Evolutionary conservation across 1,139 yeast species (phyloP), one percentile per base, ranked within the genome.

Genomic region (Saccharomyces hybrid): DNA sequence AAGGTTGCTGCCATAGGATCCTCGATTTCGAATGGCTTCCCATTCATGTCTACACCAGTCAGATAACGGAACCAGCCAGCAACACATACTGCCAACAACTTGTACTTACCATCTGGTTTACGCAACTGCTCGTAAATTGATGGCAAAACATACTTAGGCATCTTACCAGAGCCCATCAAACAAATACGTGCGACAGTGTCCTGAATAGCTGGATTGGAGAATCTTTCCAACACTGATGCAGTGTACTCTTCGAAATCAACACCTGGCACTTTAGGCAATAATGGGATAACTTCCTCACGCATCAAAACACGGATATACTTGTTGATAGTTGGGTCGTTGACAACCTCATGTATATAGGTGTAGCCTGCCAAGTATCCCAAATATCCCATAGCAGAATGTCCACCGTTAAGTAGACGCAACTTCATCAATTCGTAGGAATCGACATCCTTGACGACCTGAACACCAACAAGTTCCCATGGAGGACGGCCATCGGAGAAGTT

Each of bases 11-110:
- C 60, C 64, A 61, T 42, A 47, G 57, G 53, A 60, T 62, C 51
- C 62, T 65, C 9, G 62, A 63, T 50, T 69, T 62, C 50, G 64
- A 62, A 52, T 55, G 67, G 71, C 69, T 67, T 3, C 4, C 53
- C 56, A 7, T 38, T 60, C 50, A 56, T 55, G 55, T 50, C 53
- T 9, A 42, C 25, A 50, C 55, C 55, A 9, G 48, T 53, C 53
- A 53, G 25, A 26, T 53, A 53, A 25, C 55, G 53, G 53, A 53
- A 53, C 55, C 55, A 53, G 2, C 55, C 55, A 11, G 55, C 55
- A 16, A 53, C 55, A 32, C 55, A 28, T 13, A 50, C 48, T 14
- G 42, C 42, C 42, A 34, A 16, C 5, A 34, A 16, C 42, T 34
- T 34, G 23, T 34, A 34, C 42, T 34, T 34, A 9, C 42, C 23